A percentile compares a stretch with the other conserved stretches of the same genome.
Conservation (phyloP, 1,284 basidiomycete genomes). For the Butyriboletus appendiculatus region DNA sequence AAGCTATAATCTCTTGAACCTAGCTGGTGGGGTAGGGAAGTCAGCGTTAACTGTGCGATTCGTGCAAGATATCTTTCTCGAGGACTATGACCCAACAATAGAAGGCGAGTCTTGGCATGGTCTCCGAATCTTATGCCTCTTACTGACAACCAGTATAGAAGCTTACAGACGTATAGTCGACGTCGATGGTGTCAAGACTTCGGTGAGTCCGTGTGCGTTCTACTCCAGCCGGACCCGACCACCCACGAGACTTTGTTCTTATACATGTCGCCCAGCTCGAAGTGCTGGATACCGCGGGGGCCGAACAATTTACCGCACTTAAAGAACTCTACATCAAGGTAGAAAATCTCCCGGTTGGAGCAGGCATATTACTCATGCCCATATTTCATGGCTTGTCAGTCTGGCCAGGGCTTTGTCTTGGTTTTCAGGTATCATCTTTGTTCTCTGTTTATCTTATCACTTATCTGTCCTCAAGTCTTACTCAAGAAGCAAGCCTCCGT, state of each 20-base stretch:
- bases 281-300: constrained; percentile 87
- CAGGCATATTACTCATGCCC: background rate
- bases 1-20: constrained; percentile 7
- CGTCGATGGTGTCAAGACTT: constrained; percentile 60
- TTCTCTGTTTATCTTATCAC: background rate
- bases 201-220: constrained; percentile 43
- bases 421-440: constrained; percentile 66
- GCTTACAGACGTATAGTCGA: constrained; percentile 57
- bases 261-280: constrained; percentile 57
- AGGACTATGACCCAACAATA: constrained; percentile 81
- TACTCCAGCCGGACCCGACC: constrained; percentile 10
- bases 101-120: constrained; percentile 53
- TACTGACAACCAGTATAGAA: constrained; percentile 13
- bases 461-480: constrained; percentile 51
- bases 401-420: constrained; percentile 76
- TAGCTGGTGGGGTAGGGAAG: constrained; percentile 84
- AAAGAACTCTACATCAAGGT: constrained; percentile 83
- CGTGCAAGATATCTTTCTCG: constrained; percentile 71
- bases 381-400: constrained; percentile 39
- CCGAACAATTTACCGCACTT: constrained; percentile 81
- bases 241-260: constrained; percentile 14
- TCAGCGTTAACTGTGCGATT: constrained; percentile 78
- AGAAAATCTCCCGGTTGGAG: constrained; percentile 1
- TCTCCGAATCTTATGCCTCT: background rate
- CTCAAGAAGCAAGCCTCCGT: constrained; percentile 73